Percentiles rank a stretch among this genome's conserved stretches.
These are phyloP conservation scores for Zhuliangozyma parablackwelliae DNA, from an alignment of 1,139 yeast species.

Conservation along the genomic window DNA sequence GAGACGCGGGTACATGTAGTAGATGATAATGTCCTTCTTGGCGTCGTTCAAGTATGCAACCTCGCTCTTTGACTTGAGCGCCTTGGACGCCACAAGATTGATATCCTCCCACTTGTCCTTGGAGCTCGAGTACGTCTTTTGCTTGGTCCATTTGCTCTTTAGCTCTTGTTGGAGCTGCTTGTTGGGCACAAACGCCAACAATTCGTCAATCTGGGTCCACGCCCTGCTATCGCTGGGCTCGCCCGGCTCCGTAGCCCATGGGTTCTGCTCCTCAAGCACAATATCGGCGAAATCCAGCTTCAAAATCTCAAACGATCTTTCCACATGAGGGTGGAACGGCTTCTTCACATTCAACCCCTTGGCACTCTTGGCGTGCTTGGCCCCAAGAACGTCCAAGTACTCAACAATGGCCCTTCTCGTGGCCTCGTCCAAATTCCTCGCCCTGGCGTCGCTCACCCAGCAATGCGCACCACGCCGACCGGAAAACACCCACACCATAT, in stretches of 20 bases:
- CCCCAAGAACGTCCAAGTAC: constrained; percentile 73
- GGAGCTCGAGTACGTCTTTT: constrained; percentile 26
- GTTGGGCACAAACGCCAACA: constrained; percentile 63
- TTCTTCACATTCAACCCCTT: constrained; percentile 50
- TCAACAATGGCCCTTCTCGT: constrained; percentile 76
- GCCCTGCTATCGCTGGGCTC: constrained; percentile 14
- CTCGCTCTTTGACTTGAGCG: constrained; percentile 39
- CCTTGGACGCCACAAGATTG: constrained; percentile 49
- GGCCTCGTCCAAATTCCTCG: constrained; percentile 67
- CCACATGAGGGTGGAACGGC: constrained; percentile 87
- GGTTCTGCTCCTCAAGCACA: constrained; percentile 78
- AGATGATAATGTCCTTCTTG: constrained; percentile 78
- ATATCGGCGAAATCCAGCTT: constrained; percentile 60
- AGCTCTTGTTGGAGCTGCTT: constrained; percentile 51
- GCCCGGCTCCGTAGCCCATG: constrained; percentile 48
- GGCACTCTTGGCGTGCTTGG: constrained; percentile 36
- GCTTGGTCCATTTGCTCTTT: constrained; percentile 40
- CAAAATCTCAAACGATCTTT: constrained; percentile 67
- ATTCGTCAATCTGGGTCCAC: constrained; percentile 46
- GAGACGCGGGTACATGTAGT: constrained; percentile 81
- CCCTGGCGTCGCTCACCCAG: constrained; percentile 89
- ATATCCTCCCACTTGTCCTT: constrained; percentile 78
- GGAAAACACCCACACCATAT: constrained; percentile 91
- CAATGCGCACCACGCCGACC: constrained; percentile 99
- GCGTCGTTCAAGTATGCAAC: constrained; percentile 56